Conservation (phyloP, 495 filamentous ascomycete species). For the Halenospora varia region DNA sequence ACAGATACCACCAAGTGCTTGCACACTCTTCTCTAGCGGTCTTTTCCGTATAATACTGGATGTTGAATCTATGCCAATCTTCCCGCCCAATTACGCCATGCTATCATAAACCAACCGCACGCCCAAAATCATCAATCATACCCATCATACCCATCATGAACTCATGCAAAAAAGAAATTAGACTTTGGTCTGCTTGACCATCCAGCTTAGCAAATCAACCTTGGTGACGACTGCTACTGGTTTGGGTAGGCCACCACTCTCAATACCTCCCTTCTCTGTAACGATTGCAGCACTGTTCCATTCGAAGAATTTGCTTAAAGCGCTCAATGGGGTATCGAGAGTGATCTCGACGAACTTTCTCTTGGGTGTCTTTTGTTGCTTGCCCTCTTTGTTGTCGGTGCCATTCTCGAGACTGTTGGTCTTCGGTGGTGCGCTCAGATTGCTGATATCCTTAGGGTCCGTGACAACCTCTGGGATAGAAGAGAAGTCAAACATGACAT, state of each 20-base stretch:
- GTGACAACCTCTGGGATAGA: constrained; percentile 84
- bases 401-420: constrained; percentile 14
- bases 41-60: background rate
- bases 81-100: background rate
- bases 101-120: background rate
- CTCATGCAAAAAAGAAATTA: too few relatives aligned
- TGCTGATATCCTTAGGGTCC: constrained; percentile 53
- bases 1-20: background rate
- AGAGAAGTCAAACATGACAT: constrained; percentile 96
- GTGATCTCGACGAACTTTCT: constrained; percentile 92
- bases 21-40: background rate
- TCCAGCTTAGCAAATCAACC: constrained; percentile 90
- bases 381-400: constrained; percentile 8
- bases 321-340: constrained; percentile 76
- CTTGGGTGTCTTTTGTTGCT: constrained; percentile 37
- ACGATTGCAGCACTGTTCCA: constrained; percentile 96
- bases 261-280: constrained; percentile 57
- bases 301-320: constrained; percentile 88
- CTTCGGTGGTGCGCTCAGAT: constrained; percentile 12
- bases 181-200: constrained; percentile 68
- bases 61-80: background rate
- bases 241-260: constrained; percentile 55
- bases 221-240: constrained; percentile 93
- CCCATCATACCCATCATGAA: too few relatives aligned
- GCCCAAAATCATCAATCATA: background rate